Evolutionary conservation across 1,284 basidiomycete genomes (phyloP), one percentile per base, ranked within the genome.

Genomic region (Boletus sp.): DNA sequence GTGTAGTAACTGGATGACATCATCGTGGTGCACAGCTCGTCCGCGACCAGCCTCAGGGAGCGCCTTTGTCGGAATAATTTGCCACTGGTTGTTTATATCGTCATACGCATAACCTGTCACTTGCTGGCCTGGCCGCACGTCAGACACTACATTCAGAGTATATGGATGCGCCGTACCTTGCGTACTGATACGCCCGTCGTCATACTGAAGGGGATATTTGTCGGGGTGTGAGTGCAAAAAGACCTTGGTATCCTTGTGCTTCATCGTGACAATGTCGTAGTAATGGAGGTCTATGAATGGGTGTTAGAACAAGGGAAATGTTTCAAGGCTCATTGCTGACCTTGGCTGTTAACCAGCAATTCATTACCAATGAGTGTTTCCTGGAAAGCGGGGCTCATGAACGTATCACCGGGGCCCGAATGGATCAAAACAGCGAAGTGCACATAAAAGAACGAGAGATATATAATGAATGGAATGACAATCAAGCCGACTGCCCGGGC

Each of bases 331-430:
- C 55, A 22, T 54, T 46, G 59, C 78, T 58, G 63, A 94, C 94
- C 95, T 79, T 95, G 89, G 60, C 93, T 89, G 67, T 92, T 91
- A 63, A 96, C 73, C 51, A 98, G 79, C 73, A 99, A 81, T 66
- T 98, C 94, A 69, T 98, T 99, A 37, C 95, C 96, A 29, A 80
- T 74, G 41, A 99, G 80, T 6, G 96, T 98, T 78, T 99, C 94
- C 76, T 99, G 97, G 85, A 99, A 99, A 9, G 89, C 88, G 13
- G 96, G 92, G 69, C 91, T 95, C 97, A 99, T 99, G 80, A 99
- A 99, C 16, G 83, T 81, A 71, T 99, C 97, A 13, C 97, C 97
- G 20, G 96, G 83, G 35, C 97, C 97, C 27, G 94, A 94, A 65
- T 88, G 83, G n/a, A 80, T 92, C 65, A 99, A 86, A 59, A 98